Base-by-base conservation (phyloP, 23 red algal species). In the Gracilaria gracilis region DNA sequence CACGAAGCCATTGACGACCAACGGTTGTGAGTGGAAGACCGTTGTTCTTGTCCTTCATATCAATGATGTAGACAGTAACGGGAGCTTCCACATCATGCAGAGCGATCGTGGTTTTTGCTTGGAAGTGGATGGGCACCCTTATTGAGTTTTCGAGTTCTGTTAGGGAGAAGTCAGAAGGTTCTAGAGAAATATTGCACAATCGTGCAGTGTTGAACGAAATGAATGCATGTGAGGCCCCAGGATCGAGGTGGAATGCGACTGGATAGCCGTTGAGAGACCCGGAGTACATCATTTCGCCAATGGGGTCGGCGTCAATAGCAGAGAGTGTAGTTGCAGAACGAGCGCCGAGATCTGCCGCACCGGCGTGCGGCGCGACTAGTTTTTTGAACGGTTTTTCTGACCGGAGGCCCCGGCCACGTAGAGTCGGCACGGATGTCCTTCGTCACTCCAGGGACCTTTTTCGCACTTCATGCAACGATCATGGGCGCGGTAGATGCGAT, bases 191-290 rank as follows among this genome's bases (percentile, higher is more conserved):
- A 8, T 25, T 16, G 35, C 23, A 70, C 12, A 5, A 7, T 15
- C 35, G 65, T 15, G 65, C 65, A 0, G 36, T 20, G 5, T 19
- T n/a, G 19, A 16, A 0, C 8, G 44, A 87, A 17, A 87, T 87
- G 61, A 87, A 87, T 8, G 32, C 83, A 51, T 87, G 64, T 25
- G 64, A 35, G 31, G 83, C 61, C 4, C 83, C 62, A 74, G 64
- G 64, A 35, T 87, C 83, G 20, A 87, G 25, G 12, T 69, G 57
- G 14, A 70, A 33, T 17, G 65, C 42, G 42, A 46, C 42, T 46
- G 42, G 42, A 11, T 46, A 15, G 6, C 54, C 16, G 2, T 58
- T 58, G 6, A 58, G 23, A 15, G 8, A 58, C 4, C 16, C 16
- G 4, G 54, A 23, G 54, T 58, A 58, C 23, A 58, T n/a, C 5